Base-by-base conservation (phyloP, 2,329 filamentous ascomycete genomes). In the Huntiella moniliformis region DNA sequence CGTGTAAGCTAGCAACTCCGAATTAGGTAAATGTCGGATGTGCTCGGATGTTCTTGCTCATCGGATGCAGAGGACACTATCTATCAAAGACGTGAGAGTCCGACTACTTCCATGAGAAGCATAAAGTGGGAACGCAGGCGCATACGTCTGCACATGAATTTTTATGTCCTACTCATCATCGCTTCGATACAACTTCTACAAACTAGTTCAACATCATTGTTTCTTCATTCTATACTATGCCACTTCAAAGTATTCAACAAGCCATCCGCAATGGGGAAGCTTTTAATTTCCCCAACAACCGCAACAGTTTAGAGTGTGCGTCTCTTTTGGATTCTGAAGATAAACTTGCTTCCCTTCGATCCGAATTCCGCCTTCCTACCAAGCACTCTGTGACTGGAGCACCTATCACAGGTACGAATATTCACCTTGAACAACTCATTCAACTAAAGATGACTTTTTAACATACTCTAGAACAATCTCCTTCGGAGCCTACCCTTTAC, bases 281-380 rank as follows among this genome's bases (percentile, higher is more conserved):
- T n/a, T 7, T 42, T 5, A 15, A 11, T 12, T 47, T 47, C 15
- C 45, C 45, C 8, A 8, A 15, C 11, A 37, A 70, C 32, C 67
- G 68, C 47, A 63, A 61, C 47, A 62, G 66, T 0, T 51, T 65
- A 4, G 64, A 65, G 4, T 74, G 67, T 56, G 71, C 72, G 2
- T 57, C 57, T 50, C 53, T 54, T 38, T 64, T 82, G 4, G 79
- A 84, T 58, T 60, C 62, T 0, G 64, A 73, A 53, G 79, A 84
- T 55, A 60, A 67, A n/a, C 59, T 85, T 35, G 60, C 63, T 12
- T 62, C 67, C 47, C 68, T 83, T 46, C 72, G 83, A 31, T 62
- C 74, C 17, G 72, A 88, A 53, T 94, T 88, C 58, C 69, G 80
- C 41, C 77, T 92, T 39, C 86, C 86, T 0, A 80, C 79, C 3